Base-by-base conservation (phyloP, 768 basidiomycete species). In the Serendipita indica region DNA sequence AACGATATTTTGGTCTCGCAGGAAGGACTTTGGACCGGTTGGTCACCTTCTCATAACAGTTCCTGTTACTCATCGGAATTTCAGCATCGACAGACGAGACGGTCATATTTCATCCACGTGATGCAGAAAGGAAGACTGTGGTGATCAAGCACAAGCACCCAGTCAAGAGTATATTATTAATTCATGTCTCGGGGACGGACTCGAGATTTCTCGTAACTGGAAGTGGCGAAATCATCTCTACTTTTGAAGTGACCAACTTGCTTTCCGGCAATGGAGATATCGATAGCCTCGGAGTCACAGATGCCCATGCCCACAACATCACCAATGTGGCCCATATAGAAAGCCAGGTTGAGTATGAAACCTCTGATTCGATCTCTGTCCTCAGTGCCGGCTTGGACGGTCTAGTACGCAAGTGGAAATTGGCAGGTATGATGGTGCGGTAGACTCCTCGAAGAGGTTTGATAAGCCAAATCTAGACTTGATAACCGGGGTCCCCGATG, bases 231-330 rank as follows among this genome's bases (percentile, higher is more conserved):
- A 70, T 81, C 39, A 79, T 99, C 58, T 78, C 86, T 30, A 72
- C 86, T 22, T 97, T 82, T 64, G 89, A 96, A 67, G 71, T 91
- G 33, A 84, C 86, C 1, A 72, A 76, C 1, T 72, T 76, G 22
- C 10, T n/a, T n/a, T n/a, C n/a, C n/a, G 49, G 16, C 25, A 76
- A 81, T 25, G 81, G 83, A 63, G n/a, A 58, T 4, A 82, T 82
- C 1, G 85, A 86, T 60, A 69, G 88, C 28, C 68, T 91, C n/a
- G 73, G 76, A 27, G 80, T 82, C 64, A 71, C 88, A 10, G 88
- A 96, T 63, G 92, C 80, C 3, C 94, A 97, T 66, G 89, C 84
- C 80, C 89, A 89, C 63, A 89, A 96, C 64, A 82, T 97, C 14
- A 86, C 80, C 3, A 80, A 78, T 3, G 70, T 98, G 57, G 76